Evolutionary conservation across 2,329 filamentous ascomycete genomes (phyloP).

Genomic region (Didymella exigua): DNA sequence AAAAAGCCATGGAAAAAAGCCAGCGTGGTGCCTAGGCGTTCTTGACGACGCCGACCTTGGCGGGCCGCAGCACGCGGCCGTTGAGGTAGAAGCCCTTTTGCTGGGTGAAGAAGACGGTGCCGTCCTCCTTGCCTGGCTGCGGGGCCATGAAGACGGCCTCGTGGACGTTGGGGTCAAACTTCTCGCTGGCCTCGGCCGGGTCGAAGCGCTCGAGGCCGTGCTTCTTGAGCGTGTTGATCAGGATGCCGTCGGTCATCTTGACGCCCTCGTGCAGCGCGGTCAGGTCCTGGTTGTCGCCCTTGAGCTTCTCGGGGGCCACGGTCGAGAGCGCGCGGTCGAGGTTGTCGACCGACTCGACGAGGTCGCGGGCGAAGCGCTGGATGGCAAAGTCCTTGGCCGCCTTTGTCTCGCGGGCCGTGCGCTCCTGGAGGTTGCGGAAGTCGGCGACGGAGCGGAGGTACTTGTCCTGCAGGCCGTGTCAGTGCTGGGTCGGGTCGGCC

Average conservation of each 20-base stretch:
- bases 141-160: slow-evolving; percentile 96
- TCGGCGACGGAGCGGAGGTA: slow-evolving; percentile 93
- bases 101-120: slow-evolving; percentile 88
- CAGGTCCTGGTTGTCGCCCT: slow-evolving; percentile 71
- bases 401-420: slow-evolving; percentile 88
- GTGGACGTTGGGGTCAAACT: slow-evolving; percentile 95
- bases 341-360: slow-evolving; percentile 95
- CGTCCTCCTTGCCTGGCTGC: slow-evolving; percentile 84
- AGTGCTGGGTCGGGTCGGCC: background rate
- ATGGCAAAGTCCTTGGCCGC: slow-evolving; percentile 90
- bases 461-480: slow-evolving; percentile 72
- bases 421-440: slow-evolving; percentile 96
- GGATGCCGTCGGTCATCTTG: slow-evolving; percentile 90
- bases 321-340: slow-evolving; percentile 87
- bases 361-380: slow-evolving; percentile 89
- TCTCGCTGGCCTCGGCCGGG: slow-evolving; percentile 71
- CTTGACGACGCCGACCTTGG: slow-evolving; percentile 96
- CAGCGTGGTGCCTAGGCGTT: slow-evolving; percentile 58
- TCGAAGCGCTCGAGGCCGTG: slow-evolving; percentile 92
- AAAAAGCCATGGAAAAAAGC: background rate
- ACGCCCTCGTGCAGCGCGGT: slow-evolving; percentile 83
- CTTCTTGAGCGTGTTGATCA: slow-evolving; percentile 88
- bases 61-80: slow-evolving; percentile 83
- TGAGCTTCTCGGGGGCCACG: slow-evolving; percentile 76
- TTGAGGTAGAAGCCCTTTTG: slow-evolving; percentile 96